Evolutionary conservation across 805 yeast species (phyloP).

Genomic region (Yamadazyma endophytica): DNA sequence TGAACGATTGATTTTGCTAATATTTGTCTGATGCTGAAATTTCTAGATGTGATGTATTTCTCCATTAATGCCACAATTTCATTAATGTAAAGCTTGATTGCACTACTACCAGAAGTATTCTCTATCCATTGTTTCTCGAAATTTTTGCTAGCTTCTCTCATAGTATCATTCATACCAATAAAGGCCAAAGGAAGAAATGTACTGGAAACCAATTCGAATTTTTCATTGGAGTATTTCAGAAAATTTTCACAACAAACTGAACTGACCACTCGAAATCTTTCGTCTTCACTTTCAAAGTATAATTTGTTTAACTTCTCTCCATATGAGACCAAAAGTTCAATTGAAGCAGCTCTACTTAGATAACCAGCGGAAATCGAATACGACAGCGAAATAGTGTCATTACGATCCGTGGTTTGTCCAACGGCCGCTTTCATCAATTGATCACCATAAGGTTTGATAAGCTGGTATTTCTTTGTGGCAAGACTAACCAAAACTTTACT

Average conservation of each 20-base stretch:
- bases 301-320: conserved; percentile 45
- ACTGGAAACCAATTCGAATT: conserved; percentile 56
- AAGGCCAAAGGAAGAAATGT: conserved; percentile 75
- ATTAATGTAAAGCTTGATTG: conserved; percentile 60
- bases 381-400: conserved; percentile 66
- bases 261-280: conserved; percentile 46
- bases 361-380: conserved; percentile 82
- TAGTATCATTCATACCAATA: conserved; percentile 68
- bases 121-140: conserved; percentile 76
- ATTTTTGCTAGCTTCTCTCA: conserved; percentile 36
- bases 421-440: conserved; percentile 54
- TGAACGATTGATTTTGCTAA: conserved; percentile 65
- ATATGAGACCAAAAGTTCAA: conserved; percentile 50
- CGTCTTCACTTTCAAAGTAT: conserved; percentile 58
- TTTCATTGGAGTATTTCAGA: conserved; percentile 63
- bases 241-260: conserved; percentile 64
- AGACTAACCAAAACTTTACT: conserved; percentile 67
- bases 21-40: conserved; percentile 62
- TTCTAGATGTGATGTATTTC: conserved; percentile 48
- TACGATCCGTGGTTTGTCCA: conserved; percentile 62
- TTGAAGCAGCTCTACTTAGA: conserved; percentile 57
- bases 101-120: conserved; percentile 71
- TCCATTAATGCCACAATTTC: conserved; percentile 61
- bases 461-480: conserved; percentile 49
- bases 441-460: conserved; percentile 52